A percentile compares a stretch with the other conserved stretches of the same genome.
Conservation (phyloP, 2,329 filamentous ascomycete genomes). For the Monilinia fructicola region DNA sequence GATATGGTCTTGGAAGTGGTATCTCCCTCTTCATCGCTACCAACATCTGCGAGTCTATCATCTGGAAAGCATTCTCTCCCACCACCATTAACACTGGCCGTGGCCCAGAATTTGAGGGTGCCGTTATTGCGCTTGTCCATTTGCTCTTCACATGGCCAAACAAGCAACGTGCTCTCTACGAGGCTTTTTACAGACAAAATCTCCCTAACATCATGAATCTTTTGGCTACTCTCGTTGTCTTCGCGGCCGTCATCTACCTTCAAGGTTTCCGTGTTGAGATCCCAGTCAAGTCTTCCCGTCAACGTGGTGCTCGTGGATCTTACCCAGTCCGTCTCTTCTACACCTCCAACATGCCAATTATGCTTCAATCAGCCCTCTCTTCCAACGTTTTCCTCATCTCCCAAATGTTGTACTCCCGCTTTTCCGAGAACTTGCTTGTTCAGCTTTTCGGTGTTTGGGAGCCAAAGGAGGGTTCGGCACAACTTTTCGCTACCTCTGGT, state of each 20-base stretch:
- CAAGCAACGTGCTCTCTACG: constrained; percentile 97
- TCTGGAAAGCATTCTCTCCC: constrained; percentile 99
- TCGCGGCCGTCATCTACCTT: constrained; percentile 97
- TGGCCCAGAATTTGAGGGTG: constrained; percentile 98
- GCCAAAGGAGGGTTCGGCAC: constrained; percentile 90
- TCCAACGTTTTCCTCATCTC: constrained; percentile 99
- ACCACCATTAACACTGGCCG: constrained; percentile 99
- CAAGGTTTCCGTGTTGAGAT: constrained; percentile 99
- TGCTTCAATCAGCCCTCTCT: constrained; percentile 97
- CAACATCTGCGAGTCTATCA: constrained; percentile 99
- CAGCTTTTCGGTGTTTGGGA: constrained; percentile 98
- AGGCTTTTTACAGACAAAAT: constrained; percentile 99
- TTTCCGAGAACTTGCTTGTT: constrained; percentile 98
- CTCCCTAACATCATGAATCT: constrained; percentile 99
- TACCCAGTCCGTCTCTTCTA: constrained; percentile 99
- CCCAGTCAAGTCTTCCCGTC: constrained; percentile 97
- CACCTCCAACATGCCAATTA: constrained; percentile 99
- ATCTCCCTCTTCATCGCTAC: constrained; percentile 99
- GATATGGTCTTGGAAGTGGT: constrained; percentile 95
- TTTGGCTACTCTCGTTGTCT: constrained; percentile 86
- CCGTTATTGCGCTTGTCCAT: constrained; percentile 96
- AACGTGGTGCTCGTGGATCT: constrained; percentile 96
- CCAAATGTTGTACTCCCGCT: constrained; percentile 99
- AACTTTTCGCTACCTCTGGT: constrained; percentile 90
- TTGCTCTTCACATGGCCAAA: constrained; percentile 97